Percentiles rank a stretch among this genome's conserved stretches.
These are phyloP conservation scores for Knufia petricola DNA, from an alignment of 2,329 filamentous ascomycete species.

Conservation along the genomic window DNA sequence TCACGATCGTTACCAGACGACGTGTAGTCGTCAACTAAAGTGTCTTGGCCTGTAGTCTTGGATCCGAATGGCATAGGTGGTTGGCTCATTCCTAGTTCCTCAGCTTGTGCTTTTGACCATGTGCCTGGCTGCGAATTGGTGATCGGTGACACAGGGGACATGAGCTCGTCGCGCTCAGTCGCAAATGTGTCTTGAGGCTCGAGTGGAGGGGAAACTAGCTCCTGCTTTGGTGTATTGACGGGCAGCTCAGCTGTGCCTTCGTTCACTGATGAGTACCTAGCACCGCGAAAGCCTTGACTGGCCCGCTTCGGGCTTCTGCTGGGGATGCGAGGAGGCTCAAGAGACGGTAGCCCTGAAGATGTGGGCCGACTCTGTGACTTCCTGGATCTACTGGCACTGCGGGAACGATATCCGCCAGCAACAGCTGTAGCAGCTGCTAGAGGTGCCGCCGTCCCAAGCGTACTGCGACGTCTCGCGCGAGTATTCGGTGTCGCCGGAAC, in stretches of 20 bases:
- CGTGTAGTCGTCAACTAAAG: background rate
- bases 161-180: background rate
- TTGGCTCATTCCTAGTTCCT: background rate
- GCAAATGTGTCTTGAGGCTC: background rate
- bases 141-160: slow-evolving; percentile 4
- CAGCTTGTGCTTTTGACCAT: slow-evolving; percentile 5
- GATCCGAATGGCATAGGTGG: background rate
- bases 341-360: background rate
- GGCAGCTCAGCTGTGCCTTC: slow-evolving; percentile 8
- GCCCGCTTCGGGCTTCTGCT: slow-evolving; percentile 5
- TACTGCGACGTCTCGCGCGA: slow-evolving; percentile 15
- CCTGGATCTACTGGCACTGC: background rate
- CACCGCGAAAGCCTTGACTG: slow-evolving; percentile 1
- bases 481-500: slow-evolving; percentile 8
- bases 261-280: slow-evolving; percentile 3
- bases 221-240: background rate
- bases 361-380: background rate
- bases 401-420: background rate
- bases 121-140: slow-evolving; percentile 1
- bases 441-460: slow-evolving; percentile 11
- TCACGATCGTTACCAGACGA: background rate
- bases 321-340: background rate
- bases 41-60: slow-evolving; percentile 3
- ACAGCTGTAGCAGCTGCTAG: slow-evolving; percentile 10
- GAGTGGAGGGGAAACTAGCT: slow-evolving; percentile 4